A percentile compares a stretch with the other conserved stretches of the same genome.
phyloP scores from a whole-genome alignment of 257 asterid species.

The Capsicum chinense region DNA sequence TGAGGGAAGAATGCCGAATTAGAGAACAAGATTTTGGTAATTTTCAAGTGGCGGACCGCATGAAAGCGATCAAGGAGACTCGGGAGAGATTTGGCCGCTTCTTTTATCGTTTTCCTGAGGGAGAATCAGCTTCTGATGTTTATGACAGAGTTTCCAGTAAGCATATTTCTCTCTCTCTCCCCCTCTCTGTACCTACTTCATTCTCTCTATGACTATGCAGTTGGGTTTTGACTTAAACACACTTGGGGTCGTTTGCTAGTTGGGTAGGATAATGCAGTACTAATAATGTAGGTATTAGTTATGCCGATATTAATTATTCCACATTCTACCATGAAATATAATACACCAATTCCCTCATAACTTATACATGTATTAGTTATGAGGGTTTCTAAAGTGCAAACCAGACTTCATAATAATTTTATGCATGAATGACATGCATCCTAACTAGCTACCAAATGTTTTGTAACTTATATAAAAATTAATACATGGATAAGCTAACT shows the following conservation, averaged over 20 bases:
- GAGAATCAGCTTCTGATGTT: slow-evolving; percentile 95
- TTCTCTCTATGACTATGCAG: background rate
- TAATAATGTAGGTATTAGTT: too few relatives aligned
- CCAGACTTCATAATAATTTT: too few relatives aligned
- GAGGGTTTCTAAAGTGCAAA: too few relatives aligned
- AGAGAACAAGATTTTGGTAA: slow-evolving; percentile 97
- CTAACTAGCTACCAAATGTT: too few relatives aligned
- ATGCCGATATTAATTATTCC: too few relatives aligned
- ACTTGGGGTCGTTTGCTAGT: too few relatives aligned
- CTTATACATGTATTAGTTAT: too few relatives aligned
- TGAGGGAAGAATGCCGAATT: slow-evolving; percentile 87
- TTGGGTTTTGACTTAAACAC: background rate
- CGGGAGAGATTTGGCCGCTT: slow-evolving; percentile 89
- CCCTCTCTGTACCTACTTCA: background rate
- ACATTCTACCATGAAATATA: too few relatives aligned
- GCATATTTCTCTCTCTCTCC: slow-evolving; percentile 30
- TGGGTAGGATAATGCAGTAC: too few relatives aligned
- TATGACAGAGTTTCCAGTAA: slow-evolving; percentile 89
- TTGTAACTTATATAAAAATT: too few relatives aligned
- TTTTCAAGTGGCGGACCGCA: slow-evolving; percentile 83
- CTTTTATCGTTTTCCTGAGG: slow-evolving; percentile 91
- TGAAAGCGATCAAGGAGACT: slow-evolving; percentile 78
- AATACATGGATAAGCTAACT: background rate
- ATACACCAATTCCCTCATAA: too few relatives aligned
- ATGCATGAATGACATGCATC: too few relatives aligned